Base-by-base conservation (phyloP, 2,329 filamentous ascomycete genomes). In the Paraphaeosphaeria minitans region DNA sequence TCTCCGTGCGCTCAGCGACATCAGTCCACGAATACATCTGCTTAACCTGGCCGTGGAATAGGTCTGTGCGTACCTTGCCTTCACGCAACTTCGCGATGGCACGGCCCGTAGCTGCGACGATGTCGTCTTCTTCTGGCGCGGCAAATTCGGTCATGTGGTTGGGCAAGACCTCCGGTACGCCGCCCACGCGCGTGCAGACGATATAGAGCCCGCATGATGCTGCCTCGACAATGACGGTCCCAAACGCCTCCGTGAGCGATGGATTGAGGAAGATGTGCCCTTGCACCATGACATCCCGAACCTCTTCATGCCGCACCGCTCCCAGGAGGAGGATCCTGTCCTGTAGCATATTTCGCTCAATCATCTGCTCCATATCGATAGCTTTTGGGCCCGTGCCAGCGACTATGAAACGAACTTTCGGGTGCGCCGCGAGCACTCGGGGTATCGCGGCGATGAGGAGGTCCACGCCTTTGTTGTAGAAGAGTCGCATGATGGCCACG, bases 21-120 rank as follows among this genome's bases (percentile, higher is more conserved):
- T 99, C 94, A 29, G 91, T 91, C 95, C 95, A 99, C 1, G 92
- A 96, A 79, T 99, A 99, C 95, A 98, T 98, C 81, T 91, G 91
- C 77, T 94, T 93, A 62, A 99, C 95, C 77, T 98, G 91, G 66
- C 97, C 94, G 75, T 99, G 95, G 73, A 99, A 99, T 43, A 89
- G 87, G 75, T 98, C 94, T 0, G 95, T 96, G 62, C 92, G 88
- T 29, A 99, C 90, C 68, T 89, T 92, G 66, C 93, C 94, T 6
- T 89, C 90, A 46, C 94, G 88, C 56, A 99, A 83, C 31, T 91
- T 89, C 0, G 88, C 89, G 61, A 99, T 98, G 19, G 96, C 95
- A 65, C 89, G 89, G 19, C 92, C 91, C 0, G 96, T 97, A 3
- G 94, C 95, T 43, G 87, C 84, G 0, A 99, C 94, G 12, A 99